Evolutionary conservation across 2,329 filamentous ascomycete genomes (phyloP), one percentile per base, ranked within the genome.

Genomic region (Simplicillium aogashimaense): DNA sequence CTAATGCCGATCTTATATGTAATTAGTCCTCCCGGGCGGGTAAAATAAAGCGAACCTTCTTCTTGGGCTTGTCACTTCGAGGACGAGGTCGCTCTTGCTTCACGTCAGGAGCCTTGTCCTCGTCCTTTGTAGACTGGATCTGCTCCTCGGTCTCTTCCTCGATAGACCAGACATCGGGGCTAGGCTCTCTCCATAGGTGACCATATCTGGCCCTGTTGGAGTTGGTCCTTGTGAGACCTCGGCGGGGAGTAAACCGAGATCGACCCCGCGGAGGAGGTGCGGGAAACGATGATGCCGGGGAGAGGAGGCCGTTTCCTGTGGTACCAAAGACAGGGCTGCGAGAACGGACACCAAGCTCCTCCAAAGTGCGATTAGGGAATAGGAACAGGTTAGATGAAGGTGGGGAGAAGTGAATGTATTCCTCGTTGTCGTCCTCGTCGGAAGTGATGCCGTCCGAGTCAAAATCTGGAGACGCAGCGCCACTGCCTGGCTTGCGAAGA

Each of bases 101-200:
- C 43, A 43, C n/a, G 37, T 52, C 45, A 17, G 46, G 43, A 29
- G 45, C 48, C 8, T 52, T 45, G 12, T 50, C 49, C 18, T 59
- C 52, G 20, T 25, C 20, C 58, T 60, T 9, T 57, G 45, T 51
- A 18, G 44, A 48, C 15, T 53, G 43, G 42, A 53, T 57, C 49
- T 74, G 70, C 50, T 72, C 70, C 56, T 75, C 72, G 1, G 69
- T 68, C 58, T 77, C 72, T 53, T 78, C 74, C 55, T 74, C 68
- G 41, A 78, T 78, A 25, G 70, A 70, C 67, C 72, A 78, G 3
- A 78, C 74, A 39, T 76, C 72, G 0, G 72, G 72, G 50, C 73
- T 77, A 7, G 74, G 74, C 56, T 74, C 67, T 30, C 72, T 61
- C 74, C 74, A 78, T 2, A 74, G 49, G 36, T 60, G 59, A 14